Percentiles rank a stretch among this genome's conserved stretches.
These are phyloP conservation scores for Tricholoma flavovirens DNA, from an alignment of 768 basidiomycete species.

Conservation along the genomic window DNA sequence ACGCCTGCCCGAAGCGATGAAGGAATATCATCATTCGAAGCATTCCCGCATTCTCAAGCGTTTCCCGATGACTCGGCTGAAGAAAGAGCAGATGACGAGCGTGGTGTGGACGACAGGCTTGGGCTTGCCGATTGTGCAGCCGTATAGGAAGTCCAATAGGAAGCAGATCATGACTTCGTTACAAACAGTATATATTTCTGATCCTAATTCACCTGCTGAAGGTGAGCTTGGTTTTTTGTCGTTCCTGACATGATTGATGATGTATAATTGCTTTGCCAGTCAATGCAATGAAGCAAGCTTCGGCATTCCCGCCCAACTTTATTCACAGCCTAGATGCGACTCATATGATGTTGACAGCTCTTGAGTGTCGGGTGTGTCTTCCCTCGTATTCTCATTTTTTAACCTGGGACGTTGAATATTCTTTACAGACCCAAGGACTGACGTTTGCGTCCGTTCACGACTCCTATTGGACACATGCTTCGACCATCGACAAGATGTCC, in stretches of 20 bases:
- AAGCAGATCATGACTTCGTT: slow-evolving; percentile 81
- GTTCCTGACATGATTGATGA: not conserved
- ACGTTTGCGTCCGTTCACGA: slow-evolving; percentile 97
- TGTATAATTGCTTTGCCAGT: slow-evolving; percentile 35
- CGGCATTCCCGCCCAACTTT: slow-evolving; percentile 98
- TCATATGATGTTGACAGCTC: slow-evolving; percentile 96
- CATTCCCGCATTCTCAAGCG: slow-evolving; percentile 9
- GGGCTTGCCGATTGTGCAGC: slow-evolving; percentile 94
- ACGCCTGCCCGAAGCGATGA: slow-evolving; percentile 45
- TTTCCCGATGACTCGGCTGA: slow-evolving; percentile 36
- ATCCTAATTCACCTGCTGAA: slow-evolving; percentile 71
- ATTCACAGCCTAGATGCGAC: slow-evolving; percentile 97
- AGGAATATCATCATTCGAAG: slow-evolving; percentile 12
- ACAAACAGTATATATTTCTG: slow-evolving; percentile 86
- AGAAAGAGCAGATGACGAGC: slow-evolving; percentile 89
- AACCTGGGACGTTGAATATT: slow-evolving; percentile 1
- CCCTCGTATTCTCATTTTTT: not conserved
- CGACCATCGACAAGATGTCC: slow-evolving; percentile 83
- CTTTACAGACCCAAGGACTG: slow-evolving; percentile 55
- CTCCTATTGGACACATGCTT: slow-evolving; percentile 98
- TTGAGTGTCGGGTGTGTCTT: slow-evolving; percentile 66
- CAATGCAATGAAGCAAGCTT: slow-evolving; percentile 80
- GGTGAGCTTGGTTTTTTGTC: slow-evolving; percentile 30
- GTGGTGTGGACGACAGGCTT: slow-evolving; percentile 97
- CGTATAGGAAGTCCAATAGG: slow-evolving; percentile 78